phyloP scores from a whole-genome alignment of 208 protist genomes.

The Trypanosoma rangeli region DNA sequence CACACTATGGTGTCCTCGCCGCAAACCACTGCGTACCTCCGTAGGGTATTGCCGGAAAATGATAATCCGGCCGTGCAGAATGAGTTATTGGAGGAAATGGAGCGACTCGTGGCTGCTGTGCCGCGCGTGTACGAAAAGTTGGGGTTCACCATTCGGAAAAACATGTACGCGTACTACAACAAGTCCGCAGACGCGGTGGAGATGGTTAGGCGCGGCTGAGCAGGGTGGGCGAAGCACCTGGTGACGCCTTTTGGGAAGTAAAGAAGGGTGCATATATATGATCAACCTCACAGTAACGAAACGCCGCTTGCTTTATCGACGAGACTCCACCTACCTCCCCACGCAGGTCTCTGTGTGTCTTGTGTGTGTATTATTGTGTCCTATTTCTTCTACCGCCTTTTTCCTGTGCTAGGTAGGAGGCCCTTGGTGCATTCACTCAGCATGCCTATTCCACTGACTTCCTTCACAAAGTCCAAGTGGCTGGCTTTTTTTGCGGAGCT shows the following conservation, averaged over 20 bases:
- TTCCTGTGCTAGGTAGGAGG: background rate
- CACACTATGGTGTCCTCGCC: conserved; percentile 52
- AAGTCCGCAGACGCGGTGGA: conserved; percentile 58
- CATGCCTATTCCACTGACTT: conserved; percentile 59
- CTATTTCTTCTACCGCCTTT: background rate
- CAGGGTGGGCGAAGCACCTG: conserved; percentile 15
- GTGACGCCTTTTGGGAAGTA: background rate
- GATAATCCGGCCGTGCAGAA: background rate
- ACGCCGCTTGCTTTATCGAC: background rate
- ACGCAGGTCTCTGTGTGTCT: background rate
- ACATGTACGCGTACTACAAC: conserved; percentile 61
- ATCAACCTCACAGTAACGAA: background rate
- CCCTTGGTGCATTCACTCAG: background rate
- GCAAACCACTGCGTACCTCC: conserved; percentile 30
- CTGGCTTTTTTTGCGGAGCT: conserved; percentile 87
- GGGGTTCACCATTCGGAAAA: conserved; percentile 49
- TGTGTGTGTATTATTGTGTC: background rate
- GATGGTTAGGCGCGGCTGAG: conserved; percentile 37
- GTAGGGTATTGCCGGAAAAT: background rate
- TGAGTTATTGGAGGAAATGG: conserved; percentile 22
- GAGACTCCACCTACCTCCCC: background rate
- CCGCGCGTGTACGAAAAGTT: conserved; percentile 43
- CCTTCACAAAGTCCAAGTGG: conserved; percentile 79
- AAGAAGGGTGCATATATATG: background rate
- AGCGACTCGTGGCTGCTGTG: conserved; percentile 33